Conservation (phyloP, 768 basidiomycete species). For the Tricholoma terreum region DNA sequence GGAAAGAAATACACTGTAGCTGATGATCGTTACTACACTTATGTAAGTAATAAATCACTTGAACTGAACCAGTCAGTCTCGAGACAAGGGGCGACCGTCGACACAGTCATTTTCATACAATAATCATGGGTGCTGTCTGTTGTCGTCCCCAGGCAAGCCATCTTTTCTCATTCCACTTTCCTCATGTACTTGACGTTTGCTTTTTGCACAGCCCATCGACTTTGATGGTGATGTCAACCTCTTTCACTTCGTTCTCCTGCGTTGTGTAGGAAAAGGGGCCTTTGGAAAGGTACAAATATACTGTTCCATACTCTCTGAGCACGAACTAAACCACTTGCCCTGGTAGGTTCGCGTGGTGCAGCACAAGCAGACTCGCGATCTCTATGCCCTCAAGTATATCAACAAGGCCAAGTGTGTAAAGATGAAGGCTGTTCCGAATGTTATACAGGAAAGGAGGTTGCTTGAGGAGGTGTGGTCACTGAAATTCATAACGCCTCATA, state of each 20-base stretch:
- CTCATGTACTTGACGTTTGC: neutral
- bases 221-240: slow-evolving; percentile 95
- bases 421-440: slow-evolving; percentile 97
- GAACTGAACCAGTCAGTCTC: neutral
- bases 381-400: slow-evolving; percentile 99
- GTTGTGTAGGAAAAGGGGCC: slow-evolving; percentile 98
- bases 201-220: slow-evolving; percentile 84
- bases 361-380: slow-evolving; percentile 95
- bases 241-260: slow-evolving; percentile 91
- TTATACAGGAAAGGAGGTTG: slow-evolving; percentile 92
- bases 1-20: neutral
- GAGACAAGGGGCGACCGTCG: neutral
- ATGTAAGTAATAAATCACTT: neutral
- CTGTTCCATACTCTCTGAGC: neutral
- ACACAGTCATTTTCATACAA: slow-evolving; percentile 18
- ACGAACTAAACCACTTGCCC: neutral
- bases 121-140: slow-evolving; percentile 76
- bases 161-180: slow-evolving; percentile 1
- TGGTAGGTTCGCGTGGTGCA: slow-evolving; percentile 95
- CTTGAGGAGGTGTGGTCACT: slow-evolving; percentile 78
- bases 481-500: neutral
- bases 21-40: neutral
- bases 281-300: slow-evolving; percentile 82
- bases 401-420: slow-evolving; percentile 97
- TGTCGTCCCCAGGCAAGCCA: slow-evolving; percentile 72